Evolutionary conservation across 768 basidiomycete species (phyloP).

Genomic region (Hypholoma fasciculare): DNA sequence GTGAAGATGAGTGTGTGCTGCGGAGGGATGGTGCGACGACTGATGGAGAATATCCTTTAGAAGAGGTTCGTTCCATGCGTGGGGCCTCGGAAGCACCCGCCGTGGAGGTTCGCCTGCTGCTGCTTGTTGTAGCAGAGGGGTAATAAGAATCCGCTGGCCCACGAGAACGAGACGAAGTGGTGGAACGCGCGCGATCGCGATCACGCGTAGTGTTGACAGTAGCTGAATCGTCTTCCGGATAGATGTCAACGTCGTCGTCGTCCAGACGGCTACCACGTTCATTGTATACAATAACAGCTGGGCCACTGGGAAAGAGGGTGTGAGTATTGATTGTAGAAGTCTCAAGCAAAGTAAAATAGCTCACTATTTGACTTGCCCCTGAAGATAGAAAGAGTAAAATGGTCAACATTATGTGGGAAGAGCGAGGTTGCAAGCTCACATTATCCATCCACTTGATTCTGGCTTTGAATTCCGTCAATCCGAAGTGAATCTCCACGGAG

Average conservation of each 20-base stretch:
- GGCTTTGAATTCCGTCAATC: constrained; percentile 79
- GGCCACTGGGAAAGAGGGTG: constrained; percentile 50
- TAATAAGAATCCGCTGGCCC: constrained; percentile 44
- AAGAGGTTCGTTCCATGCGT: constrained; percentile 19
- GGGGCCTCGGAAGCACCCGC: constrained; percentile 12
- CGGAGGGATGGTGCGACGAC: constrained; percentile 18
- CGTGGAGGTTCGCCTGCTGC: constrained; percentile 19
- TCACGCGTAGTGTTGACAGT: constrained; percentile 19
- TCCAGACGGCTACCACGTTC: constrained; percentile 74
- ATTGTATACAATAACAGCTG: constrained; percentile 80
- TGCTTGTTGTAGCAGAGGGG: constrained; percentile 19
- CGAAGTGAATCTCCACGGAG: constrained; percentile 82
- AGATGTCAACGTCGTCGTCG: constrained; percentile 68
- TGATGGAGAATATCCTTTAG: constrained; percentile 23
- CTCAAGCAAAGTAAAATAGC: constrained; percentile 19
- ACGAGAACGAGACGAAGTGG: constrained; percentile 53
- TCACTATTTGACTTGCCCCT: constrained; percentile 77
- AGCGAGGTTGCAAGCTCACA: constrained; percentile 39
- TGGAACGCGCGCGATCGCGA: constrained; percentile 39
- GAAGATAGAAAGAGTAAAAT: constrained; percentile 4
- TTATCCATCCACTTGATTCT: constrained; percentile 83
- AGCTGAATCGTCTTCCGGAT: constrained; percentile 61
- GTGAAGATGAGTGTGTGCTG: constrained; percentile 12
- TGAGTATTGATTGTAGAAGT: neutral
- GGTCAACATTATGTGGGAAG: neutral